Evolutionary conservation across 768 basidiomycete genomes (phyloP).

Genomic region (Trametes cubensis): DNA sequence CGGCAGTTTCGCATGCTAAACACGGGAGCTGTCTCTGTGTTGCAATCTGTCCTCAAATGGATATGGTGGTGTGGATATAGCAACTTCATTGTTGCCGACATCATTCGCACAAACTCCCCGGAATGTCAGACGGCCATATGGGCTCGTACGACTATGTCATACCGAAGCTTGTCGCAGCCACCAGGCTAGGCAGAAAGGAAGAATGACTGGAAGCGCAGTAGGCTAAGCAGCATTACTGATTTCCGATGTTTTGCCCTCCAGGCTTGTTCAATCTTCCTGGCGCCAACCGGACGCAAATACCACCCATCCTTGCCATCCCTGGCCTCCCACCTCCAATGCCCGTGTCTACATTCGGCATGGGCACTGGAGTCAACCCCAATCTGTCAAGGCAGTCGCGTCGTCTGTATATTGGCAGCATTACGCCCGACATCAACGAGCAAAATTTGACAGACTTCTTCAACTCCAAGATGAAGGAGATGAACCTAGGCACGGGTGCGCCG

Average conservation of each 20-base stretch:
- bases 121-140: slow-evolving; percentile 1
- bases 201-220: background rate
- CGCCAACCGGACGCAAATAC: slow-evolving; percentile 86
- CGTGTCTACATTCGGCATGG: slow-evolving; percentile 84
- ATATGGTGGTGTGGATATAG: background rate
- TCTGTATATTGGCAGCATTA: slow-evolving; percentile 96
- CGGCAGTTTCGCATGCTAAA: background rate
- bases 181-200: background rate
- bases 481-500: slow-evolving; percentile 77
- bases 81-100: background rate
- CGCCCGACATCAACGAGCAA: slow-evolving; percentile 91
- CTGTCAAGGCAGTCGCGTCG: slow-evolving; percentile 91
- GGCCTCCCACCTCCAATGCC: slow-evolving; percentile 83
- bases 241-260: slow-evolving; percentile 34
- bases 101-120: background rate
- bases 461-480: slow-evolving; percentile 91
- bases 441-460: slow-evolving; percentile 95
- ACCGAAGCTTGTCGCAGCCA: background rate
- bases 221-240: background rate
- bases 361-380: slow-evolving; percentile 85
- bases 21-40: background rate
- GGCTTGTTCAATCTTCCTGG: slow-evolving; percentile 97
- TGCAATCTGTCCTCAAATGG: slow-evolving; percentile 3
- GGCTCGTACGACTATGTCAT: background rate
- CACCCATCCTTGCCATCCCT: slow-evolving; percentile 78